Base-by-base conservation (phyloP, 352 stramenopile genomes). In the Pythium volutum region DNA sequence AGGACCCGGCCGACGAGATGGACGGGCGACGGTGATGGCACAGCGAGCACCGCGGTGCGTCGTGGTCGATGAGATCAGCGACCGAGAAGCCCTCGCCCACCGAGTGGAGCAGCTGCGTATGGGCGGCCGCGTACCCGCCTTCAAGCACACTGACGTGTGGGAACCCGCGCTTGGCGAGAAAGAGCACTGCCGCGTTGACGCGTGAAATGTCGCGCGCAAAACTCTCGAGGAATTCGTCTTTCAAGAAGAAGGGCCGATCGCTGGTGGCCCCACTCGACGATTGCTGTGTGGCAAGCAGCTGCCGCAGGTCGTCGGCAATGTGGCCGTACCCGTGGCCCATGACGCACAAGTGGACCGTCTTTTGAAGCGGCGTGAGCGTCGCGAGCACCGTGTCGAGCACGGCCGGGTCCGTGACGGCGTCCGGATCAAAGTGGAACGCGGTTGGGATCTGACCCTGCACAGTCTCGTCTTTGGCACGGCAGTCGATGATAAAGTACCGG, bases 401-500 rank as follows among this genome's bases (percentile, higher is more conserved):
- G 14, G 33, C 46, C 9, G 71, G 56, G 45, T 93, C 75, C 3
- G 75, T 80, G 16, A 87, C 66, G 8, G 77, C 65, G 18, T 92
- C 77, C 0, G 85, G 84, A 41, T 93, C 81, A 47, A 93, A 86
- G 42, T 81, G 69, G 60, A 92, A 93, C 20, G 83, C 84, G 6
- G 84, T 95, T 0, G 85, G 85, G 43, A 95, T 76, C 46, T 85
- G 73, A 1, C 84, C 85, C 14, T 73, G 62, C 2, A 47, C 33
- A 15, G 72, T 74, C 23, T 89, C 75, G 9, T 80, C 67, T 1
- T 42, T 48, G 0, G 77, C 67, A 15, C 85, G 81, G 55, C 85
- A 95, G 64, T 95, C 85, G 2, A 95, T 55, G 29, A 92, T 78
- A 46, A 93, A 92, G 42, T 85, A 95, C 0, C 80, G 81, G 55